phyloP scores from a whole-genome alignment of 2,329 filamentous ascomycete species.

The Diaporthe caulivora region DNA sequence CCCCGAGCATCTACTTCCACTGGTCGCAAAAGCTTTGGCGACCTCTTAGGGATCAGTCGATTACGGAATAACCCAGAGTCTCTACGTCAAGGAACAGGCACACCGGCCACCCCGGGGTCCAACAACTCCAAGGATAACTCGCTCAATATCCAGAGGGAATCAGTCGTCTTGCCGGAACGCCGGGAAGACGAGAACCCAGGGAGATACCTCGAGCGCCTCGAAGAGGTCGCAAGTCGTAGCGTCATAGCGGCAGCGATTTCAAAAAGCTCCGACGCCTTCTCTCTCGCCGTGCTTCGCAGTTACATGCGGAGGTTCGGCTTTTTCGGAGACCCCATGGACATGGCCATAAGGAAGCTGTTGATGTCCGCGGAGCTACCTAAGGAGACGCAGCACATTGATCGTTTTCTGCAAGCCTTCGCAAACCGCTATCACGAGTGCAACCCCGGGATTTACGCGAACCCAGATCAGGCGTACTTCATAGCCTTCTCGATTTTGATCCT shows the following conservation, averaged over 20 bases:
- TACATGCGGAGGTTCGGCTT: conserved; percentile 97
- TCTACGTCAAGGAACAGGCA: conserved; percentile 75
- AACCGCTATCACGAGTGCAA: conserved; percentile 99
- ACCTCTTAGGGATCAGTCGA: conserved; percentile 83
- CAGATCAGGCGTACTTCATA: conserved; percentile 98
- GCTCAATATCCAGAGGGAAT: conserved; percentile 80
- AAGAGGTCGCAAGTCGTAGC: conserved; percentile 83
- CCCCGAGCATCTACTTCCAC: conserved; percentile 87
- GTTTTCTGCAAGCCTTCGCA: conserved; percentile 92
- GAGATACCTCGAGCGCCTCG: conserved; percentile 86
- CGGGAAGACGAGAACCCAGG: conserved; percentile 91
- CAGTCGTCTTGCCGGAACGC: conserved; percentile 79
- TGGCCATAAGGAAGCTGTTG: conserved; percentile 93
- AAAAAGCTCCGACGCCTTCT: conserved; percentile 88
- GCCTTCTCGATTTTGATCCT: conserved; percentile 96
- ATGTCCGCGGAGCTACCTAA: conserved; percentile 98
- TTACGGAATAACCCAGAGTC: conserved; percentile 86
- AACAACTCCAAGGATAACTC: conserved; percentile 85
- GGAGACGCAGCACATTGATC: conserved; percentile 97
- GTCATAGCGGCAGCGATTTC: conserved; percentile 88
- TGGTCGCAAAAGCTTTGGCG: conserved; percentile 93
- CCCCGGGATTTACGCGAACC: conserved; percentile 89
- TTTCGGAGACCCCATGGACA: conserved; percentile 97
- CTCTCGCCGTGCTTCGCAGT: conserved; percentile 84
- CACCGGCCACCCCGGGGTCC: conserved; percentile 77